Conservation (phyloP, 306 rosid genomes). For the Ceratonia siliqua region DNA sequence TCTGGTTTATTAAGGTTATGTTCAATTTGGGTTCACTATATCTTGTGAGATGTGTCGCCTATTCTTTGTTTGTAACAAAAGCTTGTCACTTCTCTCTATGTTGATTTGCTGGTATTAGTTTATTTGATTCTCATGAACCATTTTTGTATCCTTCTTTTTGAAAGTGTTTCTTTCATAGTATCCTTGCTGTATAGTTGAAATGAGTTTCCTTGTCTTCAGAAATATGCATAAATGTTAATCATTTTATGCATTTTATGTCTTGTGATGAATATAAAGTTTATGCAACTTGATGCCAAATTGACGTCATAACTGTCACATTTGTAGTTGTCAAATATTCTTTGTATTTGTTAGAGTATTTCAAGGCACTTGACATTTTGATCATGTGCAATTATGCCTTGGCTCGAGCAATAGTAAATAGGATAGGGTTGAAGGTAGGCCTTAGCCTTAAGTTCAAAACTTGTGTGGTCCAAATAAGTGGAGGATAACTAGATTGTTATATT, state of each 20-base stretch:
- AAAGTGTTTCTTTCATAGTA: too few relatives aligned
- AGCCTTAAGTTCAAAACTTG: background rate
- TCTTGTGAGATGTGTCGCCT: too few relatives aligned
- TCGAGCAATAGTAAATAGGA: background rate
- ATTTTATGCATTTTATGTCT: background rate
- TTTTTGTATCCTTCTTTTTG: too few relatives aligned
- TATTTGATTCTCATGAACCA: too few relatives aligned
- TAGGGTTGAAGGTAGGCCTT: background rate
- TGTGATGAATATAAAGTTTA: background rate
- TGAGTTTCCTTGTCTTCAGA: too few relatives aligned
- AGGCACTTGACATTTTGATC: background rate
- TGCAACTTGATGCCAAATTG: background rate
- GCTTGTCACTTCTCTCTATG: too few relatives aligned
- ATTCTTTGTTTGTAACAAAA: too few relatives aligned
- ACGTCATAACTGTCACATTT: background rate
- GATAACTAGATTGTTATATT: background rate
- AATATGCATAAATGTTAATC: background rate
- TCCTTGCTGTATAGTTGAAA: too few relatives aligned
- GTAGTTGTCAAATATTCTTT: background rate
- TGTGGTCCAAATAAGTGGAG: background rate
- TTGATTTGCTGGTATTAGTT: too few relatives aligned
- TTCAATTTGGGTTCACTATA: too few relatives aligned
- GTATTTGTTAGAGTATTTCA: background rate
- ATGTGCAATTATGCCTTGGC: background rate
- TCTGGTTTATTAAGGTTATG: conserved; percentile 4